Conservation (phyloP, 306 rosid genomes). For the Cucumis hystrix region DNA sequence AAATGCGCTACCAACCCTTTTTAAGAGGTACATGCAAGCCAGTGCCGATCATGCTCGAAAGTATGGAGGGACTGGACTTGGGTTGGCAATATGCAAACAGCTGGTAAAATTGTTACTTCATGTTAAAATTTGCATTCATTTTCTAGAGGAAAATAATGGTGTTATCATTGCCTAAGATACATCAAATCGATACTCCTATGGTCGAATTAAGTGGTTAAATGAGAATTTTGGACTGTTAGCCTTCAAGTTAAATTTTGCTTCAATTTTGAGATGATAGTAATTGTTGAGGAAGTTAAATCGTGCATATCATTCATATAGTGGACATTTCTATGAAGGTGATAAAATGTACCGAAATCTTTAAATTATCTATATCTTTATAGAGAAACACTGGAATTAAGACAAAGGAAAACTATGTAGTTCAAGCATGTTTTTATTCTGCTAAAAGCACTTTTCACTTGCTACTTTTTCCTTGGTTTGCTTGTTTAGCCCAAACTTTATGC, state of each 20-base stretch:
- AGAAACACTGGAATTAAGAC: background rate
- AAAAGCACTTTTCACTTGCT: background rate
- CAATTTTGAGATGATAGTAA: background rate
- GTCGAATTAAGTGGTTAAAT: background rate
- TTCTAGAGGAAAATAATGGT: background rate
- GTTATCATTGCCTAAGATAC: background rate
- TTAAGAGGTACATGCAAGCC: slow-evolving; percentile 97
- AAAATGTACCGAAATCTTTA: too few species aligned
- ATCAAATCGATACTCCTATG: background rate
- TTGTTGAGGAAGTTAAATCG: background rate
- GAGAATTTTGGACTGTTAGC: slow-evolving; percentile 5
- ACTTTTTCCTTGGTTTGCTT: background rate
- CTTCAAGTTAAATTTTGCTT: background rate
- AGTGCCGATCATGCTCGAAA: slow-evolving; percentile 93
- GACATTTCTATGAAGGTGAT: too few species aligned
- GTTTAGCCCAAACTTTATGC: background rate
- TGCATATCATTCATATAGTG: background rate
- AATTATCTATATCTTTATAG: too few species aligned
- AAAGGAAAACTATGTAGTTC: background rate
- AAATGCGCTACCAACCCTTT: slow-evolving; percentile 67
- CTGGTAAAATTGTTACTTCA: slow-evolving; percentile 38
- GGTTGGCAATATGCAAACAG: slow-evolving; percentile 95
- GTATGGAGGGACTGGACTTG: slow-evolving; percentile 94
- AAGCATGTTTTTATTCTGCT: background rate
- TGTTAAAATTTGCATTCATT: background rate